These are phyloP conservation scores for Xylaria sp. DNA, from an alignment of 2,329 filamentous ascomycete genomes.

Conservation along the genomic window DNA sequence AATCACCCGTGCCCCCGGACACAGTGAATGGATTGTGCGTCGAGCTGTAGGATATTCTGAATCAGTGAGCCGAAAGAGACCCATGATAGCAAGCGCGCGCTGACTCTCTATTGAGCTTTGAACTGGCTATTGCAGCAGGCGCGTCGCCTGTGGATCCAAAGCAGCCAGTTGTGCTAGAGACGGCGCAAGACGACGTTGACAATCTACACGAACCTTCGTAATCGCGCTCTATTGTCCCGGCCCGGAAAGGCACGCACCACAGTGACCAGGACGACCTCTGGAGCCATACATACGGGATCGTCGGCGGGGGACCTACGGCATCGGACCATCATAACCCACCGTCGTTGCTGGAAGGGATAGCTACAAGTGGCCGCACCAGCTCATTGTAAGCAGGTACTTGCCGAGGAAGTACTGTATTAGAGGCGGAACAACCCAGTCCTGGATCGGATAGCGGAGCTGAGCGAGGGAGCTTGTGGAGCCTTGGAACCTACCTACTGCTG, in stretches of 20 bases:
- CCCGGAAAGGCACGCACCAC: slow-evolving; percentile 6
- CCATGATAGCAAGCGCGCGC: background rate
- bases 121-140: background rate
- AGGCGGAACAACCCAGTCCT: slow-evolving; percentile 13
- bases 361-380: background rate
- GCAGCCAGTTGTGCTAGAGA: background rate
- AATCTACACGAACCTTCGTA: slow-evolving; percentile 2
- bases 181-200: background rate
- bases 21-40: background rate
- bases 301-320: background rate
- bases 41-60: background rate
- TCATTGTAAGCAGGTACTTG: background rate
- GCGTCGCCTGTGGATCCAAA: background rate
- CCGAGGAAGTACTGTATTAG: slow-evolving; percentile 9
- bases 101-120: slow-evolving; percentile 9
- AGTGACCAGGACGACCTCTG: slow-evolving; percentile 6
- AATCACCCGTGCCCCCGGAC: background rate
- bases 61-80: slow-evolving; percentile 17
- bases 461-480: slow-evolving; percentile 17
- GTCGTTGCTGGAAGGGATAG: slow-evolving; percentile 1
- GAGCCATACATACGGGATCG: slow-evolving; percentile 2
- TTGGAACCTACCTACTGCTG: background rate
- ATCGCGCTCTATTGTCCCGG: background rate
- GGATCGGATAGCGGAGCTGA: slow-evolving; percentile 27
- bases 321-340: background rate